Conservation (phyloP, 192 early-diverging fungal genomes). For the Dispira simplex region DNA sequence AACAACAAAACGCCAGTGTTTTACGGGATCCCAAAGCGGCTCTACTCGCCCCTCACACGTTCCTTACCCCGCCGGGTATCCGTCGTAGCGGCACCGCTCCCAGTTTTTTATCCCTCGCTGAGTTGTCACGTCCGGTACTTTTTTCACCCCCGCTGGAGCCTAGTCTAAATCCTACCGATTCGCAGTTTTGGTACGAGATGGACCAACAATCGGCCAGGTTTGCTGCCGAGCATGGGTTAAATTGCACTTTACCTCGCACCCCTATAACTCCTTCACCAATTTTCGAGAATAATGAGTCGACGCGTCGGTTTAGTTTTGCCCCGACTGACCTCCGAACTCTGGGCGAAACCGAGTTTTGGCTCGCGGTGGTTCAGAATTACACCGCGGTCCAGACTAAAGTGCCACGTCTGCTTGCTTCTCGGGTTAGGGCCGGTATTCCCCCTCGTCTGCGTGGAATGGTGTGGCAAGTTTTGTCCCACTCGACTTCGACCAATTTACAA, state of each 20-base stretch:
- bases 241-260: conserved; percentile 8
- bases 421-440: conserved; percentile 69
- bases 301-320: conserved; percentile 7
- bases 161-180: not conserved
- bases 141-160: conserved; percentile 11
- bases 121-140: conserved; percentile 19
- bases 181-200: conserved; percentile 2
- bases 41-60: conserved; percentile 29
- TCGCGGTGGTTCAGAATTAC: conserved; percentile 63
- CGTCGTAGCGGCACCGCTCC: too few relatives aligned
- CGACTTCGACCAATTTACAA: conserved; percentile 65
- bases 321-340: conserved; percentile 15
- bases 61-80: too few relatives aligned
- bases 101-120: conserved; percentile 8
- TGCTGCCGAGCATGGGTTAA: not conserved
- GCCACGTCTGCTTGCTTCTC: conserved; percentile 48
- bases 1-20: conserved; percentile 39
- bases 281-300: not conserved
- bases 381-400: conserved; percentile 46
- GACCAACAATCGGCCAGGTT: not conserved
- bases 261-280: conserved; percentile 9
- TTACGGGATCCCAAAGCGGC: conserved; percentile 39
- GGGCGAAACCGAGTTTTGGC: conserved; percentile 74
- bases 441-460: conserved; percentile 67
- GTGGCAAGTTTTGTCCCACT: conserved; percentile 84